phyloP scores from a whole-genome alignment of 2,329 filamentous ascomycete genomes.

The Fusarium guadeloupense region DNA sequence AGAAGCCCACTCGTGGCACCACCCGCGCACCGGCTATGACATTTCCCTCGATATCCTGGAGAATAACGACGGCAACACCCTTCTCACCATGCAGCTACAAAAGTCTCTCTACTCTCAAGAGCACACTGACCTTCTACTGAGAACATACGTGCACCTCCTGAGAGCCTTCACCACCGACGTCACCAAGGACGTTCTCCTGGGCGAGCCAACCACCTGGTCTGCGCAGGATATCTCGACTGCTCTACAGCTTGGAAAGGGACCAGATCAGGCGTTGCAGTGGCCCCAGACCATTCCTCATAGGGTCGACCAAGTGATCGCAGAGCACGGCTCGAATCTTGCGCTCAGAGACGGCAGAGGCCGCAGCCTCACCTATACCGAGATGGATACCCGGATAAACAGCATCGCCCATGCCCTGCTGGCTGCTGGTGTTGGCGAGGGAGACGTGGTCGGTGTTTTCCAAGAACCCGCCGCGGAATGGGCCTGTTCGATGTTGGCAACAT shows the following conservation, averaged over 20 bases:
- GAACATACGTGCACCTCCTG: neutral
- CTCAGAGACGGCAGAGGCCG: neutral
- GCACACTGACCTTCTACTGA: neutral
- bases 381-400: neutral
- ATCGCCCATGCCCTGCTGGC: neutral
- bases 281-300: neutral
- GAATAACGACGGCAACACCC: slow-evolving; percentile 16
- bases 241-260: too few species aligned
- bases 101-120: neutral
- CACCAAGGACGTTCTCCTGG: neutral
- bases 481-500: neutral
- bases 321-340: neutral
- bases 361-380: neutral
- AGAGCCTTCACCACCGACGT: neutral
- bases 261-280: neutral
- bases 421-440: neutral
- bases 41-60: slow-evolving; percentile 52
- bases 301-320: neutral
- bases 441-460: neutral
- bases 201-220: neutral
- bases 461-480: neutral
- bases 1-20: slow-evolving; percentile 20
- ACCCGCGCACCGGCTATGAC: slow-evolving; percentile 43
- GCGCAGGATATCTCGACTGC: too few species aligned
- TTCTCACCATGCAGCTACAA: neutral